Base-by-base conservation (phyloP, 495 filamentous ascomycete genomes). In the Eremomyces bilateralis region DNA sequence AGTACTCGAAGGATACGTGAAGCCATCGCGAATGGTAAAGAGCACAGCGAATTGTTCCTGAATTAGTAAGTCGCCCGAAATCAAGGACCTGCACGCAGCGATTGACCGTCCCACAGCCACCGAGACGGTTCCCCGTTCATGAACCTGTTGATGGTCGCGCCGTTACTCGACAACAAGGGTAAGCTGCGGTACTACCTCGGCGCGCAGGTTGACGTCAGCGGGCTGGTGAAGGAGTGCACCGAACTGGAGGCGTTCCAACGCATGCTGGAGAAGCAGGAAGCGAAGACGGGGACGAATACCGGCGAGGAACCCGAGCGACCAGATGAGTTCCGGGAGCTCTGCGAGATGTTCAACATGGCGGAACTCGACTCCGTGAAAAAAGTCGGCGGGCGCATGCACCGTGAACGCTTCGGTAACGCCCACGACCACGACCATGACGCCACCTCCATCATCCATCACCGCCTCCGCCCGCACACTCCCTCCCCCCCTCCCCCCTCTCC, bases 111-210 rank as follows among this genome's bases (percentile, higher is more conserved):
- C 24, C 13, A 28, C 41, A 70, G 64, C 42, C 62, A 69, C 18
- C 53, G 71, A 34, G 73, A 76, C 41, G 71, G 73, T 3, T 69
- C 65, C 0, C 71, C 67, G 0, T 78, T 78, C 47, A 71, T 76
- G 64, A 78, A 76, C 40, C 56, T 78, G 2, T 51, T 75, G 13
- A 71, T 74, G 61, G 61, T 62, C 31, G 64, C 71, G 3, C 73
- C 73, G 12, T 51, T 78, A 1, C 53, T 66, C 28, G 72, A 78
- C 41, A 70, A 57, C 37, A 59, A 61, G 25, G 73, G 72, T 13
- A 57, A 56, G 4, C 52, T 71, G 5, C 53, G 65, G 27, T 76
- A 78, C 49, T 67, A 62, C 45, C 64, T 78, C 38, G 70, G 73
- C 34, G 71, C 69, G 6, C 70, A 76, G 48, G 60, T 75, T 4